Percentiles rank a stretch among this genome's conserved stretches.
These are phyloP conservation scores for Penicillium antarcticum DNA, from an alignment of 495 filamentous ascomycete genomes.

Conservation along the genomic window DNA sequence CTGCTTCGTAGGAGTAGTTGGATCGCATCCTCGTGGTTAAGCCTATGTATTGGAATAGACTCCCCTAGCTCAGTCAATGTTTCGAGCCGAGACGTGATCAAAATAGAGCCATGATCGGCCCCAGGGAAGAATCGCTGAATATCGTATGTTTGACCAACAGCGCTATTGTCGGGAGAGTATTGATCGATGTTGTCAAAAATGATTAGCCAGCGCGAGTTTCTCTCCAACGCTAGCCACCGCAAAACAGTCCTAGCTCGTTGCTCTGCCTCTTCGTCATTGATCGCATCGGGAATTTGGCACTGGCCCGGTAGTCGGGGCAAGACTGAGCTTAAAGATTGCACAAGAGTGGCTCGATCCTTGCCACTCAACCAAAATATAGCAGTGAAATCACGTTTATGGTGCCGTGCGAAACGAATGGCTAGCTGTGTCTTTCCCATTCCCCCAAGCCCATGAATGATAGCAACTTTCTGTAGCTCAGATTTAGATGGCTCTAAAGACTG, in stretches of 20 bases:
- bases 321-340: slow-evolving; percentile 22
- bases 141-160: slow-evolving; percentile 26
- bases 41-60: slow-evolving; percentile 20
- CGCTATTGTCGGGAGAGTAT: slow-evolving; percentile 19
- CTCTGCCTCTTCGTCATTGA: slow-evolving; percentile 12
- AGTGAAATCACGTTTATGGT: slow-evolving; percentile 23
- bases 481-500: slow-evolving; percentile 18
- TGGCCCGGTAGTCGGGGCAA: slow-evolving; percentile 15
- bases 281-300: not conserved
- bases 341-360: slow-evolving; percentile 16
- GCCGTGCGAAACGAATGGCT: slow-evolving; percentile 34
- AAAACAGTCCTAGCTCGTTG: slow-evolving; percentile 17
- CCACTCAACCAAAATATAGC: slow-evolving; percentile 33
- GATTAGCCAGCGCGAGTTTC: slow-evolving; percentile 36
- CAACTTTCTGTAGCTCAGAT: slow-evolving; percentile 19
- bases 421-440: slow-evolving; percentile 44
- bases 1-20: slow-evolving; percentile 23
- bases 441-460: slow-evolving; percentile 36
- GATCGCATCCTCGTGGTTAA: slow-evolving; percentile 14
- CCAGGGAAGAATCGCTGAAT: slow-evolving; percentile 29
- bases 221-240: slow-evolving; percentile 21
- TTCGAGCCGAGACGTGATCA: slow-evolving; percentile 38
- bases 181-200: slow-evolving; percentile 43
- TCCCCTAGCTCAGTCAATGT: slow-evolving; percentile 25
- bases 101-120: slow-evolving; percentile 38